phyloP scores from a whole-genome alignment of 768 basidiomycete genomes.

The Cyathus striatus region DNA sequence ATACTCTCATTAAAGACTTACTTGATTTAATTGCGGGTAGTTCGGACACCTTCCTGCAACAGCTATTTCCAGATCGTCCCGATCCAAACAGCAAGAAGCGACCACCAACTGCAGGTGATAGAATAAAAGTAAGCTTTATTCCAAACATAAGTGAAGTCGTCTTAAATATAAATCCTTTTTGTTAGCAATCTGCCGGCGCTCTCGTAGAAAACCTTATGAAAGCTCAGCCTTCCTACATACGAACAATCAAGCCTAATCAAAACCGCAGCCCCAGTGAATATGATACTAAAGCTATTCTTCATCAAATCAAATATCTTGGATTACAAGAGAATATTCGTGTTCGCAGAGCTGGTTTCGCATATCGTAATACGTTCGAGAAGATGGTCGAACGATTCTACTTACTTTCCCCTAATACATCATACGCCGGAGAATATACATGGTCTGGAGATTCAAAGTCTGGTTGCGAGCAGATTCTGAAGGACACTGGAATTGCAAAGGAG shows the following conservation, averaged over 20 bases:
- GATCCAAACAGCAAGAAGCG: constrained; percentile 97
- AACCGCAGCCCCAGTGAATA: constrained; percentile 91
- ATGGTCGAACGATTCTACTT: constrained; percentile 99
- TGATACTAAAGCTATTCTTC: constrained; percentile 90
- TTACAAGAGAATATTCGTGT: constrained; percentile 98
- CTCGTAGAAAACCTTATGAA: constrained; percentile 98
- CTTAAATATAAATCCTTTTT: constrained; percentile 2
- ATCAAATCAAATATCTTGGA: constrained; percentile 99
- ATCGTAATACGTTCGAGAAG: constrained; percentile 97
- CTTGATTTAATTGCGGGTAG: constrained; percentile 83
- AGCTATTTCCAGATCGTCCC: constrained; percentile 87
- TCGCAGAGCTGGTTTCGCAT: constrained; percentile 95
- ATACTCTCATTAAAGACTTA: constrained; percentile 90
- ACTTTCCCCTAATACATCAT: constrained; percentile 90
- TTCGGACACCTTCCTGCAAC: constrained; percentile 80
- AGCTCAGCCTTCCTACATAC: constrained; percentile 95
- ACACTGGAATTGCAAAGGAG: constrained; percentile 92
- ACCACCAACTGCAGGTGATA: constrained; percentile 95
- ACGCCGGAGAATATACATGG: constrained; percentile 99
- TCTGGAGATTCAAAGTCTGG: constrained; percentile 84
- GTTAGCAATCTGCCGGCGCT: constrained; percentile 84
- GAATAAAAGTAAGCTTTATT: constrained; percentile 73
- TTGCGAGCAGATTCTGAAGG: constrained; percentile 87
- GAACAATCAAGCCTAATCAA: constrained; percentile 98
- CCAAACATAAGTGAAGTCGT: background rate